Evolutionary conservation across 306 rosid species (phyloP).

Genomic region (Comarum palustre): DNA sequence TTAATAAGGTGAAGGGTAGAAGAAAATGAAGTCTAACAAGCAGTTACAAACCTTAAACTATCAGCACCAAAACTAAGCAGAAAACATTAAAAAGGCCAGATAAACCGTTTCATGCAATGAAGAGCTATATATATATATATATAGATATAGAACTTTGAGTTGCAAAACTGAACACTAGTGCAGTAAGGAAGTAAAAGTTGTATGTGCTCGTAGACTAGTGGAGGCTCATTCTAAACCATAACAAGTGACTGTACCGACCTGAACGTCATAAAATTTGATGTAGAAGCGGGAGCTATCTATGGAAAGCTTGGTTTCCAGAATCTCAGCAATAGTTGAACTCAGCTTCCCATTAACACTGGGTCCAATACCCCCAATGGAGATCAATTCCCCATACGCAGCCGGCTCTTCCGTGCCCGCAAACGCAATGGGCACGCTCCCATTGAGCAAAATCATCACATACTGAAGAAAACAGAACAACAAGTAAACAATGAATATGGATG

Average conservation of each 20-base stretch:
- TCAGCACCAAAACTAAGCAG: neutral
- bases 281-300: constrained; percentile 86
- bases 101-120: neutral
- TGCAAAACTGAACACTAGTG: neutral
- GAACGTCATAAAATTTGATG: constrained; percentile 73
- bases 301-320: constrained; percentile 76
- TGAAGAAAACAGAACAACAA: constrained; percentile 30
- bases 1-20: too few species aligned
- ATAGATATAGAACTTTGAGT: neutral
- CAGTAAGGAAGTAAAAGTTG: neutral
- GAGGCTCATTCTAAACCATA: too few species aligned
- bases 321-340: constrained; percentile 87
- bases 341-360: constrained; percentile 72
- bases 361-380: constrained; percentile 87
- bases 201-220: neutral
- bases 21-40: neutral
- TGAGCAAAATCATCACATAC: constrained; percentile 92
- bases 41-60: neutral
- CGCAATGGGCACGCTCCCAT: constrained; percentile 77
- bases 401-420: constrained; percentile 90
- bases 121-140: neutral
- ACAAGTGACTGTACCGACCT: constrained; percentile 47
- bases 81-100: neutral
- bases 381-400: constrained; percentile 85
- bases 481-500: constrained; percentile 1